Evolutionary conservation across 1,284 basidiomycete genomes (phyloP).

Genomic region (Trametes sp.): DNA sequence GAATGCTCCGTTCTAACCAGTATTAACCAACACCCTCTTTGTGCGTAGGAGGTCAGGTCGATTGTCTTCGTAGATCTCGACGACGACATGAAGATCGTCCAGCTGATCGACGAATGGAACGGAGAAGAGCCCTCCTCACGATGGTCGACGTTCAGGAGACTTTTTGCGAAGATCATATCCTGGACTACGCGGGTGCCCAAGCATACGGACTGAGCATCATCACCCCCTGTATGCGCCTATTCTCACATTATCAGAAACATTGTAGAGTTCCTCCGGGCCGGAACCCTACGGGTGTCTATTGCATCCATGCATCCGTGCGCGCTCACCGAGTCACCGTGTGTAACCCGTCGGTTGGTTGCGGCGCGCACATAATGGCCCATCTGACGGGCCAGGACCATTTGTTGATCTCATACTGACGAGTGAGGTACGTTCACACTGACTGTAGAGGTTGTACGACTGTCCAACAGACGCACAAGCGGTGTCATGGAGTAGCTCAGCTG

Average conservation of each 20-base stretch:
- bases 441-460: background rate
- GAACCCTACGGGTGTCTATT: background rate
- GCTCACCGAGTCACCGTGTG: no score
- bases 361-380: no score
- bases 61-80: slow-evolving; percentile 71
- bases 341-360: background rate
- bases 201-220: background rate
- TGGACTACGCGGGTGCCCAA: slow-evolving; percentile 50
- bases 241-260: background rate
- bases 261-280: background rate
- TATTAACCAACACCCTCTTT: background rate
- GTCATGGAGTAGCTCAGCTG: background rate
- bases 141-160: slow-evolving; percentile 54
- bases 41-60: slow-evolving; percentile 54
- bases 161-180: slow-evolving; percentile 58
- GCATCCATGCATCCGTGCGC: background rate
- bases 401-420: background rate
- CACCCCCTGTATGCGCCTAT: background rate
- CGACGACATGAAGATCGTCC: slow-evolving; percentile 64
- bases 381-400: no score
- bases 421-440: background rate
- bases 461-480: background rate
- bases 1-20: no score
- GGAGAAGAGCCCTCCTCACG: slow-evolving; percentile 60
- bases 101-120: slow-evolving; percentile 68